Base-by-base conservation (phyloP, 2,329 filamentous ascomycete species). In the Sclerotinia trifoliorum region DNA sequence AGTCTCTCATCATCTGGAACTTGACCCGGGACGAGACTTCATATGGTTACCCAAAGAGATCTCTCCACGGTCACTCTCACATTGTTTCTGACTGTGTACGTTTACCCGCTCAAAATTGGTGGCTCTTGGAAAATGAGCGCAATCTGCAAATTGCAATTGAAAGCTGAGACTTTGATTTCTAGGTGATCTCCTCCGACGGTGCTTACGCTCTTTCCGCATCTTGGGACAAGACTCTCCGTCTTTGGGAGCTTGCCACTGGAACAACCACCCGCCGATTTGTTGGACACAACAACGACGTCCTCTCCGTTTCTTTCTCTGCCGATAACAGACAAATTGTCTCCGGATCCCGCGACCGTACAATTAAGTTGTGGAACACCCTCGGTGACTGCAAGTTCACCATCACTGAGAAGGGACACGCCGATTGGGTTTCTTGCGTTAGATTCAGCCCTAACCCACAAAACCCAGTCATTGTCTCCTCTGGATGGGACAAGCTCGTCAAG, bases 381-480 rank as follows among this genome's bases (percentile, higher is more conserved):
- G 95, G 95, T 85, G 95, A 99, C 90, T 99, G 95, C 94, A 99
- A 99, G 89, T 99, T 90, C 90, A 99, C 94, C 86, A 98, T 99
- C 88, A 96, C 93, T 84, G 95, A 99, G 82, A 99, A 99, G 91
- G 95, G 95, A 82, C 95, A 99, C 89, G 93, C 93, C 84, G 95
- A 99, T 85, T 99, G 95, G 95, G 95, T 97, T 78, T 97, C 94
- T 73, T 98, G 94, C 87, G 95, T 99, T 78, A 91, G 95, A 84
- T 99, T 99, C 92, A 96, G 92, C 85, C 95, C 95, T 81, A 99
- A 99, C 89, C 95, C 95, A 80, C 94, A 98, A 88, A 99, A 98
- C 90, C 94, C 95, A 77, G 95, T 99, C 82, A 99, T 99, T 81
- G 95, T 99, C 82, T 96, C 91, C 82, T 90, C 91, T 83, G 94